Evolutionary conservation across 2,329 filamentous ascomycete genomes (phyloP).

Genomic region (Botrytis hyacinthi): DNA sequence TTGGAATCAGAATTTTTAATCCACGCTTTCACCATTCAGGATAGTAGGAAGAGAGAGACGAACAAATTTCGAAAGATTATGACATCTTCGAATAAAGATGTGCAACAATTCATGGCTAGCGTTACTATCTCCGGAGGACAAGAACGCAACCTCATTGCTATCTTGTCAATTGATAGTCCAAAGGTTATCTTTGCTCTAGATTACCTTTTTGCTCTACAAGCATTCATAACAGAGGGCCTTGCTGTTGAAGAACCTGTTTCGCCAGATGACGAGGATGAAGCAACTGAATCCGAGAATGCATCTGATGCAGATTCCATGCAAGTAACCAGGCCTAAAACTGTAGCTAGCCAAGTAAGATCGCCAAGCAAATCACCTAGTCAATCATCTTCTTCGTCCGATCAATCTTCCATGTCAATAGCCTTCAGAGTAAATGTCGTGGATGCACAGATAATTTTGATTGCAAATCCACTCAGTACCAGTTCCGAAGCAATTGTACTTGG

Average conservation of each 20-base stretch:
- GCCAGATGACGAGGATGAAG: conserved; percentile 50
- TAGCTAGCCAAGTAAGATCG: conserved; percentile 25
- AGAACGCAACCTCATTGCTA: conserved; percentile 79
- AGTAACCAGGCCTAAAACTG: conserved; percentile 19
- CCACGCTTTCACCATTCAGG: conserved; percentile 89
- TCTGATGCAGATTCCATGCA: conserved; percentile 57
- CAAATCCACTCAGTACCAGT: conserved; percentile 83
- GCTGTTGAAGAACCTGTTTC: conserved; percentile 57
- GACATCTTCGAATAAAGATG: conserved; percentile 91
- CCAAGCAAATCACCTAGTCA: conserved; percentile 31
- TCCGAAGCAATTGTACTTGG: conserved; percentile 95
- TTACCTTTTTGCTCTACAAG: conserved; percentile 86
- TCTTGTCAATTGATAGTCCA: conserved; percentile 92
- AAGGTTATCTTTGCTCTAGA: conserved; percentile 93
- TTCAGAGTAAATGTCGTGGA: conserved; percentile 94
- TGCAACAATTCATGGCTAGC: conserved; percentile 98
- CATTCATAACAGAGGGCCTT: conserved; percentile 75
- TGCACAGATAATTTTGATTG: conserved; percentile 93
- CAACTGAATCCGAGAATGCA: conserved; percentile 56
- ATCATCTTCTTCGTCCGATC: conserved; percentile 33
- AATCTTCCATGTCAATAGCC: conserved; percentile 67
- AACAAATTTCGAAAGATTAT: conserved; percentile 99
- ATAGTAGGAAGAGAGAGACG: conserved; percentile 81
- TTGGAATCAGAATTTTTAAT: conserved; percentile 92
- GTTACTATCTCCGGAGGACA: conserved; percentile 85